Evolutionary conservation across 768 basidiomycete species (phyloP), one percentile per base, ranked within the genome.

Genomic region (Lactifluus pinguis): DNA sequence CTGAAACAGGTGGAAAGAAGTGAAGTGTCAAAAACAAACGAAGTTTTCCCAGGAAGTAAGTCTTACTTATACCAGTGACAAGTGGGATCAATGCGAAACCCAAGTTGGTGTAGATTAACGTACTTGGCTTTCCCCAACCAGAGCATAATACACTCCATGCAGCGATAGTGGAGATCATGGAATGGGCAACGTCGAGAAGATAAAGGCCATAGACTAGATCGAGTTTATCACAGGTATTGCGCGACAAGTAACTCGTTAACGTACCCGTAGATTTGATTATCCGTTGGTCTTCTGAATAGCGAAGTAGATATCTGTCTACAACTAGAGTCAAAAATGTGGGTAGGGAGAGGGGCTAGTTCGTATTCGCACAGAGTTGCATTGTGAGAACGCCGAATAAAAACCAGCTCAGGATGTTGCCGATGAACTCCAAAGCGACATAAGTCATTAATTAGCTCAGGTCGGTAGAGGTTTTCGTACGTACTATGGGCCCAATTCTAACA

Each of bases 161-260:
- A 25, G 25, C 7, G 13, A 42, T 10, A 1, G 47, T 36, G 34
- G 17, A 14, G 3, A 52, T 2, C 6, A 59, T 3, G 32, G 50
- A 45, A 34, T 59, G 57, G 4, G 6, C 21, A n/a, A 59, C 14
- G 7, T 59, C 57, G 9, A 59, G 25, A 15, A 59, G 19, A 53
- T 44, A 59, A 38, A 59, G 57, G 19, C 57, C 50, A 52, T 59
- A 59, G 19, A 38, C 57, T 59, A n/a, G 29, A 10, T 39, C 49
- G 10, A 25, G 21, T 10, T 53, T 8, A 6, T 21, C 7, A 49
- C 2, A 5, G 25, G 25, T 9, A 4, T 45, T 19, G 2, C 32
- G 29, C 29, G 29, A 9, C 32, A 3, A 30, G 11, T 1, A 11
- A 13, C 19, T 5, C 25, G 21, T 4, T n/a, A 38, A 42, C 59